A percentile compares a stretch with the other conserved stretches of the same genome.
These are phyloP conservation scores for Moelleriella libera DNA, from an alignment of 2,329 filamentous ascomycete species.

Conservation along the genomic window DNA sequence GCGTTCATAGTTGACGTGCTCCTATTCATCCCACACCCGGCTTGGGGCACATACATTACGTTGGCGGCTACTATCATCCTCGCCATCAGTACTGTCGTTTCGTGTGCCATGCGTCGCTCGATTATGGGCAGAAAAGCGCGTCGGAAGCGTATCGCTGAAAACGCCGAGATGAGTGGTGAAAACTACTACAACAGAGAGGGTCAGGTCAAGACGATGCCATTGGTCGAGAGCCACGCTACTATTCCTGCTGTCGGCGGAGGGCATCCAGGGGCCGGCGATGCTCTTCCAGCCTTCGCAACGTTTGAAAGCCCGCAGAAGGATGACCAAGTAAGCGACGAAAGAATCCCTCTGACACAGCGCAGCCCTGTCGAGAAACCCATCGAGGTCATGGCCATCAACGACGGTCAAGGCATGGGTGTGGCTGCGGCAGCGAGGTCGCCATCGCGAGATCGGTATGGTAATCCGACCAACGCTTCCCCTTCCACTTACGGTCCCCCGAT, in stretches of 20 bases:
- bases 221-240: conserved; percentile 37
- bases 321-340: conserved; percentile 51
- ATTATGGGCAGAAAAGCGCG: conserved; percentile 85
- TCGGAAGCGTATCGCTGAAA: conserved; percentile 80
- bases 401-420: conserved; percentile 17
- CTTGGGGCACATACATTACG: conserved; percentile 90
- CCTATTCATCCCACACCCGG: conserved; percentile 84
- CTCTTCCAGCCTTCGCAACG: conserved; percentile 42
- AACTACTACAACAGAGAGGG: conserved; percentile 71
- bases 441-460: conserved; percentile 52
- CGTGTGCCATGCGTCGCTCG: conserved; percentile 88
- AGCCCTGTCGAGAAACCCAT: conserved; percentile 42
- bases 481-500: conserved; percentile 33
- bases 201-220: conserved; percentile 31
- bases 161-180: conserved; percentile 93
- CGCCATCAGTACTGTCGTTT: conserved; percentile 66
- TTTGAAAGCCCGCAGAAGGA: conserved; percentile 55
- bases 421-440: conserved; percentile 22
- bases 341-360: conserved; percentile 52
- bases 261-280: conserved; percentile 32
- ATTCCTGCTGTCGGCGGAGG: conserved; percentile 42
- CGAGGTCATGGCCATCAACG: conserved; percentile 21
- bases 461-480: conserved; percentile 28
- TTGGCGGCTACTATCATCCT: conserved; percentile 79
- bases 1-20: conserved; percentile 90